Base-by-base conservation (phyloP, 2,329 filamentous ascomycete species). In the Pyrenophora tritici-repentis region DNA sequence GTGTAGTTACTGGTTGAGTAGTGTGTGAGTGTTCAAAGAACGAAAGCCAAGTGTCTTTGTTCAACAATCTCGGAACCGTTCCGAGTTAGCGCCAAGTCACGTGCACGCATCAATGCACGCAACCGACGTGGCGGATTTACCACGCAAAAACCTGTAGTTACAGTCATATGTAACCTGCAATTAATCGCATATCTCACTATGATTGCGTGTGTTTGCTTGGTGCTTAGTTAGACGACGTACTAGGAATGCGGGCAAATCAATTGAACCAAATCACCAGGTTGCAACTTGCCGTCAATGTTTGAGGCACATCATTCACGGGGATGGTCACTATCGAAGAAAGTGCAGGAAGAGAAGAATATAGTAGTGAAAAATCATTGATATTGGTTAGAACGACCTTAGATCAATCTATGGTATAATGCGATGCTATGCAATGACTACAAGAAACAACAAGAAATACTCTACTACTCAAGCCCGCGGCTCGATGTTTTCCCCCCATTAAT, bases 1-100 rank as follows among this genome's bases (percentile, higher is more conserved):
- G 24, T 38, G 26, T 36, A 17, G n/a, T 34, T 36, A 38, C 40
- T n/a, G 31, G 17, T n/a, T 18, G 44, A 16, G 24, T 42, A 22
- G 24, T 39, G 36, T 46, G 39, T 29, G 3, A 24, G 10, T 18
- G 6, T 37, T 10, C 9, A 36, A 36, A 44, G 26, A 32, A 18
- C 16, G 36, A 31, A 48, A 40, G 54, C 36, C 54, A 56, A 41
- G 42, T 56, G 54, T 47, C 54, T 47, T 38, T 45, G 41, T 36
- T 14, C 20, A 3, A 16, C 20, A 3, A 16, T 29, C 17, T 52
- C 52, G 52, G 48, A 55, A 52, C 14, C 20, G 14, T 55, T 51
- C 52, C 47, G 47, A 55, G 14, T n/a, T n/a, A 17, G 34, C 33
- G 12, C 41, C 31, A 24, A 32, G 34, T 42, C 47, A 54, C 52